Percentiles rank a stretch among this genome's conserved stretches.
Conservation (phyloP, 768 basidiomycete genomes). For the Suillus occidentalis region DNA sequence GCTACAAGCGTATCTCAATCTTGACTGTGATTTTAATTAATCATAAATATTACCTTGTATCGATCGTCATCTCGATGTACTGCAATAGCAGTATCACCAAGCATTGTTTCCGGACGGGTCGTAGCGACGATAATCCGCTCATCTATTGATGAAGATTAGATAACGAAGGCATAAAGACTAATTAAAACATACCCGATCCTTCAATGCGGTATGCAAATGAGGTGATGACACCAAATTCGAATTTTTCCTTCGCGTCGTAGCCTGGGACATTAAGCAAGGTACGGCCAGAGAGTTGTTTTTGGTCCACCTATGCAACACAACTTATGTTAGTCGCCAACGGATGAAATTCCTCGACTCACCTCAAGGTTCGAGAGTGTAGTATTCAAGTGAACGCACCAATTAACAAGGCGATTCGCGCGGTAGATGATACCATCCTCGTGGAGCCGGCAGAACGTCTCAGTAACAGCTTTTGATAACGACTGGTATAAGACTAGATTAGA, state of each 20-base stretch:
- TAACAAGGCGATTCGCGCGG: slow-evolving; percentile 94
- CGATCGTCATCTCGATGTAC: slow-evolving; percentile 92
- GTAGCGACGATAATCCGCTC: slow-evolving; percentile 94
- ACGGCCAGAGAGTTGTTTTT: slow-evolving; percentile 82
- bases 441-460: slow-evolving; percentile 87
- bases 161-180: not conserved
- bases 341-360: slow-evolving; percentile 40
- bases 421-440: slow-evolving; percentile 93
- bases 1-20: slow-evolving; percentile 38
- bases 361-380: slow-evolving; percentile 98
- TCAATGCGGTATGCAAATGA: slow-evolving; percentile 96
- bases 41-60: slow-evolving; percentile 57
- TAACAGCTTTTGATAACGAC: slow-evolving; percentile 82
- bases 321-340: not conserved
- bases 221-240: slow-evolving; percentile 95
- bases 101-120: slow-evolving; percentile 97
- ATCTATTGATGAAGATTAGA: slow-evolving; percentile 42
- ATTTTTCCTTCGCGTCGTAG: slow-evolving; percentile 91
- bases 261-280: slow-evolving; percentile 90
- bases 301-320: slow-evolving; percentile 67
- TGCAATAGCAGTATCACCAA: slow-evolving; percentile 96
- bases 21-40: not conserved
- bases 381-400: slow-evolving; percentile 96
- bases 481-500: slow-evolving; percentile 25
- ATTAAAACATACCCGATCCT: slow-evolving; percentile 58